These are phyloP conservation scores for Multifurca ochricompacta DNA, from an alignment of 768 basidiomycete genomes.

Conservation along the genomic window DNA sequence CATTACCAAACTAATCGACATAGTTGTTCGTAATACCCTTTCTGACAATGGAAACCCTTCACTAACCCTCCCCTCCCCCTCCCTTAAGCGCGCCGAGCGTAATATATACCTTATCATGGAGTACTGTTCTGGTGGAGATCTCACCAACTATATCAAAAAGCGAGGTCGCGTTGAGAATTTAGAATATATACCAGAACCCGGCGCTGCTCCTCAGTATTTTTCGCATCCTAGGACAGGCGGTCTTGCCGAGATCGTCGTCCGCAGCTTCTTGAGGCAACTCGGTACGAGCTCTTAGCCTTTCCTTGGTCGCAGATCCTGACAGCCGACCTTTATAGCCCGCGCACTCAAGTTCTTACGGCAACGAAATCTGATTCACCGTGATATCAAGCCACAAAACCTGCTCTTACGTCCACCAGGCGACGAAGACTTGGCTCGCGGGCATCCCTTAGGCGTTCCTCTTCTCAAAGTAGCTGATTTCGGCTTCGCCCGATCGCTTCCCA, in stretches of 20 bases:
- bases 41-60: background rate
- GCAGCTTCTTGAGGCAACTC: slow-evolving; percentile 88
- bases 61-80: too few species aligned
- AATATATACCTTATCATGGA: slow-evolving; percentile 96
- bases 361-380: slow-evolving; percentile 88
- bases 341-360: slow-evolving; percentile 89
- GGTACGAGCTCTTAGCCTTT: slow-evolving; percentile 37
- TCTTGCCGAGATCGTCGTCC: slow-evolving; percentile 80
- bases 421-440: slow-evolving; percentile 76
- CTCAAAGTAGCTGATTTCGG: slow-evolving; percentile 98
- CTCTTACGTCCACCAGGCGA: slow-evolving; percentile 76
- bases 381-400: slow-evolving; percentile 98
- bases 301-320: background rate
- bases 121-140: slow-evolving; percentile 91
- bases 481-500: slow-evolving; percentile 88
- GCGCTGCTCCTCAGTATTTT: slow-evolving; percentile 72
- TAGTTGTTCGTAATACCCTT: slow-evolving; percentile 52
- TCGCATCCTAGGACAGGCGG: slow-evolving; percentile 90
- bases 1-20: slow-evolving; percentile 88
- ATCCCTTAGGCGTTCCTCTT: slow-evolving; percentile 87
- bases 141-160: slow-evolving; percentile 95
- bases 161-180: slow-evolving; percentile 89
- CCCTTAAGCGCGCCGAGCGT: slow-evolving; percentile 49
- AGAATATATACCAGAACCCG: slow-evolving; percentile 67
- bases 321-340: slow-evolving; percentile 47